Conservation (phyloP, 2,329 filamentous ascomycete genomes). For the Calcarisporium arbuscula region DNA sequence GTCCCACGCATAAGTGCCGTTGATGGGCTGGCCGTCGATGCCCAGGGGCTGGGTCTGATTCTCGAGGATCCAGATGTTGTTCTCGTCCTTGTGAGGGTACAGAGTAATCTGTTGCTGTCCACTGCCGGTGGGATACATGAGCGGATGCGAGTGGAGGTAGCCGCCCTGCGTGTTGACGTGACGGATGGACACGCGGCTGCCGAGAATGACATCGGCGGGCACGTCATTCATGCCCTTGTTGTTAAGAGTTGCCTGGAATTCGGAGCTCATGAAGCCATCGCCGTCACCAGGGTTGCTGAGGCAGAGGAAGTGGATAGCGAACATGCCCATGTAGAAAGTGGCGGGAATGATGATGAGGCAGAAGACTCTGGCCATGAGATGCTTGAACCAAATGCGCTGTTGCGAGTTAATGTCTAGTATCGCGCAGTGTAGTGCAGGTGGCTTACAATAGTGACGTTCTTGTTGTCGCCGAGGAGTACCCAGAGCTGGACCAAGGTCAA, state of each 20-base stretch:
- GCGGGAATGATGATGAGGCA: constrained; percentile 85
- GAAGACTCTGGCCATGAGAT: constrained; percentile 85
- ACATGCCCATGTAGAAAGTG: constrained; percentile 94
- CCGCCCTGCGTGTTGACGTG: constrained; percentile 97
- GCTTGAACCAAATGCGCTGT: constrained; percentile 80
- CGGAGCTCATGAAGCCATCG: constrained; percentile 98
- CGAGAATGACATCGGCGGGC: constrained; percentile 83
- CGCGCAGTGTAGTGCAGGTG: neutral
- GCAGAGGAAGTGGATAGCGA: constrained; percentile 91
- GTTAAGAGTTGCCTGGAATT: constrained; percentile 97
- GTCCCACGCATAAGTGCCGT: constrained; percentile 82
- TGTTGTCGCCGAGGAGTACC: constrained; percentile 85
- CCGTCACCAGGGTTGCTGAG: constrained; percentile 92
- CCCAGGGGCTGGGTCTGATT: constrained; percentile 91
- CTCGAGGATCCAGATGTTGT: constrained; percentile 91
- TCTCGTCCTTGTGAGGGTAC: constrained; percentile 98
- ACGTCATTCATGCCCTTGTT: constrained; percentile 95
- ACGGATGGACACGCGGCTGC: constrained; percentile 77
- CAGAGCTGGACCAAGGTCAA: constrained; percentile 90
- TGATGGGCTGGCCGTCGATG: constrained; percentile 66
- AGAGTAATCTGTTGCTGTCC: constrained; percentile 98
- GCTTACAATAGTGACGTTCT: constrained; percentile 70
- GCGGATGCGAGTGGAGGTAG: constrained; percentile 90
- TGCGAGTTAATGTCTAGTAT: constrained; percentile 1
- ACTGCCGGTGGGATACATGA: constrained; percentile 97